Percentiles rank a stretch among this genome's conserved stretches.
These are phyloP conservation scores for Fragilaria crotonensis DNA, from an alignment of 108 stramenopile genomes.

Conservation along the genomic window DNA sequence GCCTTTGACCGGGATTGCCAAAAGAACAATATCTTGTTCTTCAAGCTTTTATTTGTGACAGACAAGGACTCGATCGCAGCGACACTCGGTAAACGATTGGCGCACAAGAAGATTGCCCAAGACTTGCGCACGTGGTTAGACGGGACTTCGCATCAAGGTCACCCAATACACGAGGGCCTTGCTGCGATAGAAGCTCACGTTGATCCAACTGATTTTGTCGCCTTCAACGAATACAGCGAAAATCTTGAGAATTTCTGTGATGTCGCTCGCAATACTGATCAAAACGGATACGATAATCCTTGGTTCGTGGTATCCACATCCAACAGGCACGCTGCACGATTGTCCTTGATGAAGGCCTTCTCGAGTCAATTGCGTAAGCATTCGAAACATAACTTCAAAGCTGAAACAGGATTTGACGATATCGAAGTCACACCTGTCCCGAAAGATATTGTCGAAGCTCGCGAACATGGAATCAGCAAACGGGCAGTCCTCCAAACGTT, in stretches of 20 bases:
- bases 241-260: slow-evolving; percentile 54
- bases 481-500: neutral
- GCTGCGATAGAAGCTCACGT: slow-evolving; percentile 63
- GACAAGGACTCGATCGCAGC: slow-evolving; percentile 60
- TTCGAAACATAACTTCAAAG: neutral
- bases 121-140: slow-evolving; percentile 57
- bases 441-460: neutral
- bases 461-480: neutral
- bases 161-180: slow-evolving; percentile 29
- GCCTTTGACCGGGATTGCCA: slow-evolving; percentile 51
- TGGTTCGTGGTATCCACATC: slow-evolving; percentile 43
- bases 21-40: slow-evolving; percentile 51
- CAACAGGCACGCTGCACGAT: slow-evolving; percentile 53
- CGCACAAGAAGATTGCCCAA: slow-evolving; percentile 67
- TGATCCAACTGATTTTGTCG: slow-evolving; percentile 77
- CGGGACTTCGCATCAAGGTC: neutral
- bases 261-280: slow-evolving; percentile 46
- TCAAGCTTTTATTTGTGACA: slow-evolving; percentile 64
- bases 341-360: slow-evolving; percentile 46
- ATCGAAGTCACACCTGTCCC: neutral
- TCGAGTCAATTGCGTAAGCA: slow-evolving; percentile 20
- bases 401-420: neutral
- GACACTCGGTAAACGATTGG: slow-evolving; percentile 66
- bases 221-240: slow-evolving; percentile 61
- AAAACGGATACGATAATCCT: slow-evolving; percentile 12